Percentiles rank a stretch among this genome's conserved stretches.
phyloP scores from a whole-genome alignment of 1,284 basidiomycete species.

The Paramarasmius palmivorus region DNA sequence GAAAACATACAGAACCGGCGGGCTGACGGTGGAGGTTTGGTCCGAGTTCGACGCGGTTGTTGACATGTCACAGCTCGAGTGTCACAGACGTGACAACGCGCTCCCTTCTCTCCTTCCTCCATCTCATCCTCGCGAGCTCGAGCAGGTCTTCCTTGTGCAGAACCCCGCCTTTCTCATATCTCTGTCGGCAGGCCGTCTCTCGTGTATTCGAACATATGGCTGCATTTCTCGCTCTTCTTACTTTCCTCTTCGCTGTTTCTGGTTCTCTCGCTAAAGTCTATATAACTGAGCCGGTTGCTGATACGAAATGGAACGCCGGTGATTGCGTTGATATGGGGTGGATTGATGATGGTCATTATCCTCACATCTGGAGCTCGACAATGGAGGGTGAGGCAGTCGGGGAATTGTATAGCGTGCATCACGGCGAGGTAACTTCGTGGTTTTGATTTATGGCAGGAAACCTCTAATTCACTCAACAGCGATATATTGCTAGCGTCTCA shows the following conservation, averaged over 20 bases:
- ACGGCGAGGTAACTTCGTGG: slow-evolving; percentile 37
- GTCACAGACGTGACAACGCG: too few relatives aligned
- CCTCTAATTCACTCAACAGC: slow-evolving; percentile 25
- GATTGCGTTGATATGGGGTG: slow-evolving; percentile 40
- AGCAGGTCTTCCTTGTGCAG: too few relatives aligned
- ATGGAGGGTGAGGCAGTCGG: slow-evolving; percentile 39
- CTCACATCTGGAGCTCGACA: slow-evolving; percentile 29
- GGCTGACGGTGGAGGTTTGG: too few relatives aligned
- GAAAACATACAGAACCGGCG: too few relatives aligned
- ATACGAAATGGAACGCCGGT: slow-evolving; percentile 43
- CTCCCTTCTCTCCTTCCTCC: too few relatives aligned
- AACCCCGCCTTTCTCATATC: too few relatives aligned
- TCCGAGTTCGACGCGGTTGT: too few relatives aligned
- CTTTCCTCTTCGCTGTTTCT: not conserved
- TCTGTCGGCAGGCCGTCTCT: not conserved
- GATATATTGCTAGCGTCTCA: not conserved
- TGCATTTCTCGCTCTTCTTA: not conserved
- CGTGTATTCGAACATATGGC: not conserved
- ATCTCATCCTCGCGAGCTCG: too few relatives aligned
- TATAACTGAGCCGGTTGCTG: not conserved
- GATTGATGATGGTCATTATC: slow-evolving; percentile 44
- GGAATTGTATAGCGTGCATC: slow-evolving; percentile 36
- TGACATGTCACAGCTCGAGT: too few relatives aligned
- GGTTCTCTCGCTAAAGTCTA: not conserved
- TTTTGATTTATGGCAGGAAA: slow-evolving; percentile 14